Evolutionary conservation across 345 rosid genomes (phyloP).

Genomic region (Eucalyptus albens): DNA sequence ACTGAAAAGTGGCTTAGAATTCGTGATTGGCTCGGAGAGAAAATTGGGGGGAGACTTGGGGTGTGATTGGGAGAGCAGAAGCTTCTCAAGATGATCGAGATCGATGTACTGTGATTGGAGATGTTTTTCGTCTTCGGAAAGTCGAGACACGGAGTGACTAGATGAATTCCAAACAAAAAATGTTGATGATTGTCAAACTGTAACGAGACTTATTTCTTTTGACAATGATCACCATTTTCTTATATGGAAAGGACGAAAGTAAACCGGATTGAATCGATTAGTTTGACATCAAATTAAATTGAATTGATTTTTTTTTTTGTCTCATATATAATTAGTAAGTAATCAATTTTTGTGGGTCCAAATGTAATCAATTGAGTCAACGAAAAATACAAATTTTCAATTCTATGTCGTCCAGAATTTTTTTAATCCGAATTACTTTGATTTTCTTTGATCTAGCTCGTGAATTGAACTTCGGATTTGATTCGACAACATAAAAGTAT

Average conservation of each 20-base stretch:
- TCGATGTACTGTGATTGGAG: background rate
- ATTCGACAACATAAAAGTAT: background rate
- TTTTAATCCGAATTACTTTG: background rate
- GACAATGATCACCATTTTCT: background rate
- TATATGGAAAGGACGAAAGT: background rate
- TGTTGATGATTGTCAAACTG: too few relatives aligned
- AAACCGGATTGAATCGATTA: background rate
- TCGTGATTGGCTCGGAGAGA: background rate
- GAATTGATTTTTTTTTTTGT: background rate
- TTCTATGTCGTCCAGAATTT: background rate
- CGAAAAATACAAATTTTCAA: background rate
- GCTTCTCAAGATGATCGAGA: background rate
- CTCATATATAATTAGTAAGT: background rate
- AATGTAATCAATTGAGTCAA: background rate
- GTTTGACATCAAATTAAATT: background rate
- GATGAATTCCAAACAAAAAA: background rate
- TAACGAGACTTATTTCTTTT: background rate
- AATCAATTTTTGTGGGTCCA: too few relatives aligned
- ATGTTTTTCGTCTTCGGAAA: background rate
- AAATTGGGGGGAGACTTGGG: background rate
- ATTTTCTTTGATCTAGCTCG: background rate
- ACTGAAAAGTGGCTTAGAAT: background rate
- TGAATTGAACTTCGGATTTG: background rate
- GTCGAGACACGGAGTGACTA: background rate
- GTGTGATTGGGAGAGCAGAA: background rate